Percentiles rank a stretch among this genome's conserved stretches.
These are phyloP conservation scores for Croton setiger DNA, from an alignment of 441 rosid genomes.

Conservation along the genomic window DNA sequence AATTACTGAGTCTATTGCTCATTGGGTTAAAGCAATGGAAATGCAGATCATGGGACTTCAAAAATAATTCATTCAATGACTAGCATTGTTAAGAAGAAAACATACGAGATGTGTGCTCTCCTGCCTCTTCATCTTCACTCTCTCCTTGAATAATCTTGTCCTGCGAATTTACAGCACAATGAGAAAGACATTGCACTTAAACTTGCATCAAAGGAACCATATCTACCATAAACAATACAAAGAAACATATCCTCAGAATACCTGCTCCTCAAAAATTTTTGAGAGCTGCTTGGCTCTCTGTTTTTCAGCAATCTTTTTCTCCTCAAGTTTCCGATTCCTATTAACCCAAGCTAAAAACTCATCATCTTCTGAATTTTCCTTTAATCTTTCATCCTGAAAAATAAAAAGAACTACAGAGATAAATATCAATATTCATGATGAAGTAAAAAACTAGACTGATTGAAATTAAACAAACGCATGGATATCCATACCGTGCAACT, in stretches of 20 bases:
- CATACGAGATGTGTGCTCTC: constrained; percentile 40
- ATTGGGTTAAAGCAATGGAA: background rate
- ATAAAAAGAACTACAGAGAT: constrained; percentile 16
- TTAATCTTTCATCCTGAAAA: constrained; percentile 69
- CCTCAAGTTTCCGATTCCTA: constrained; percentile 74
- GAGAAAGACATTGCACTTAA: constrained; percentile 3
- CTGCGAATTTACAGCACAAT: constrained; percentile 35
- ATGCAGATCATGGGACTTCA: background rate
- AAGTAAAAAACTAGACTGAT: too few species aligned
- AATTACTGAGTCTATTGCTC: background rate
- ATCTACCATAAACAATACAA: constrained; percentile 16
- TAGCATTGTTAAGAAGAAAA: constrained; percentile 6
- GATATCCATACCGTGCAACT: too few species aligned
- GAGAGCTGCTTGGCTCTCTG: constrained; percentile 81
- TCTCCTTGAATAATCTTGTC: constrained; percentile 72
- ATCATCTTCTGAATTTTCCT: constrained; percentile 60
- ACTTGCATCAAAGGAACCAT: constrained; percentile 8
- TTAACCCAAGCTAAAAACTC: constrained; percentile 77
- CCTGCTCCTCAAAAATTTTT: constrained; percentile 91
- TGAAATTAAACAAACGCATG: too few species aligned
- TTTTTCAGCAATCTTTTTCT: constrained; percentile 63
- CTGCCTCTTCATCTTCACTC: constrained; percentile 67
- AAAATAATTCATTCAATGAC: background rate
- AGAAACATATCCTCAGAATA: constrained; percentile 15
- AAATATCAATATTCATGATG: background rate